These are phyloP conservation scores for Logfia minima DNA, from an alignment of 129 eudicot species.

Conservation along the genomic window DNA sequence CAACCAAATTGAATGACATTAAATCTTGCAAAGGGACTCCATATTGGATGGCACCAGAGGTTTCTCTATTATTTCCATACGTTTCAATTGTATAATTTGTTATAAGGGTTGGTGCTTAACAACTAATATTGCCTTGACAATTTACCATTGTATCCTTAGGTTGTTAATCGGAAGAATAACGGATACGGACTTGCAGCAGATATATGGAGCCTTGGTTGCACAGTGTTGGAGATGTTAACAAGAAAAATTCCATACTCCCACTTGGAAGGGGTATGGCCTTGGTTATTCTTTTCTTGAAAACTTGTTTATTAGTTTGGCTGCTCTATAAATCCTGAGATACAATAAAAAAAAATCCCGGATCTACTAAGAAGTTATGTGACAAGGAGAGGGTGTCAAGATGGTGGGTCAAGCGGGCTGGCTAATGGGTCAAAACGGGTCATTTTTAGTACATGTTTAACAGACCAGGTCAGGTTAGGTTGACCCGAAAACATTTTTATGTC, in stretches of 20 bases:
- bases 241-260: slow-evolving; percentile 65
- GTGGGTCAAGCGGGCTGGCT: not conserved
- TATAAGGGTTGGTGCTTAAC: not conserved
- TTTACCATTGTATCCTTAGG: slow-evolving; percentile 40
- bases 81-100: not conserved
- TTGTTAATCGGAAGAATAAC: slow-evolving; percentile 39
- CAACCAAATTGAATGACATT: slow-evolving; percentile 67
- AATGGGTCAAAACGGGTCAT: not conserved
- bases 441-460: not conserved
- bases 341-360: not conserved
- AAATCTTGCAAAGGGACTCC: slow-evolving; percentile 91
- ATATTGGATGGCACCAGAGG: slow-evolving; percentile 99
- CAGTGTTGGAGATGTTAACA: slow-evolving; percentile 87
- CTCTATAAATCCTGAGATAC: not conserved
- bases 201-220: slow-evolving; percentile 96
- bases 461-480: not conserved
- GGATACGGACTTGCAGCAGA: slow-evolving; percentile 76
- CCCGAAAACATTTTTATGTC: not conserved
- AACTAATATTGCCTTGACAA: slow-evolving; percentile 9
- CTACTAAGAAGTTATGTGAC: not conserved
- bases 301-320: not conserved
- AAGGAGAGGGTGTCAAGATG: slow-evolving; percentile 14
- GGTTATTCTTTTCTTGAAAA: not conserved
- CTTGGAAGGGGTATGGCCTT: slow-evolving; percentile 64
- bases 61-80: slow-evolving; percentile 5